Conservation (phyloP, 306 rosid genomes). For the Styphnolobium japonicum region DNA sequence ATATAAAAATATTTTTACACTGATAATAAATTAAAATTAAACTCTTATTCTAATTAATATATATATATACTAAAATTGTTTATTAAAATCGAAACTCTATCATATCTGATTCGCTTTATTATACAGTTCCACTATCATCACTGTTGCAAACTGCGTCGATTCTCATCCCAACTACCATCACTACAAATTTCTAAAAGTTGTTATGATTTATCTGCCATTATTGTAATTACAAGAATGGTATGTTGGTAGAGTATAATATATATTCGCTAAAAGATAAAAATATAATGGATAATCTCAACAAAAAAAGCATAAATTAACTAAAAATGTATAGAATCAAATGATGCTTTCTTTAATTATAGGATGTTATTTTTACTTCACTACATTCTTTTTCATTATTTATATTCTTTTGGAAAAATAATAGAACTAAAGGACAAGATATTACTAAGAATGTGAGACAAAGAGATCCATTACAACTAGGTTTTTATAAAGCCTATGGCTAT, state of each 20-base stretch:
- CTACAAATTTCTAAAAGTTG: not conserved
- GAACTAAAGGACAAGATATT: not conserved
- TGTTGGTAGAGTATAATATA: not conserved
- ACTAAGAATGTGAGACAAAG: not conserved
- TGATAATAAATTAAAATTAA: no score
- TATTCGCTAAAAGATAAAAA: not conserved
- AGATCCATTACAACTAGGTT: not conserved
- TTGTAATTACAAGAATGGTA: not conserved
- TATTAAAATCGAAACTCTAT: no score
- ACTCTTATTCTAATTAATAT: no score
- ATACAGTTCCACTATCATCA: no score
- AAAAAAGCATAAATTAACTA: not conserved
- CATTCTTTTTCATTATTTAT: not conserved
- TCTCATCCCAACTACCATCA: constrained; percentile 3
- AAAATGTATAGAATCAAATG: not conserved
- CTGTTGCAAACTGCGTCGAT: not conserved
- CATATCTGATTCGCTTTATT: no score
- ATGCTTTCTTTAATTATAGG: not conserved
- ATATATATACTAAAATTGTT: no score
- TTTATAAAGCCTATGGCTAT: not conserved
- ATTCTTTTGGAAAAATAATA: not conserved
- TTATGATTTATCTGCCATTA: not conserved
- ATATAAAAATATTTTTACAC: no score
- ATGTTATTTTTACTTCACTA: not conserved
- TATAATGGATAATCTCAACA: not conserved